These are phyloP conservation scores for Tinospora cordifolia DNA, from an alignment of 164 flowering plant species.

Conservation along the genomic window DNA sequence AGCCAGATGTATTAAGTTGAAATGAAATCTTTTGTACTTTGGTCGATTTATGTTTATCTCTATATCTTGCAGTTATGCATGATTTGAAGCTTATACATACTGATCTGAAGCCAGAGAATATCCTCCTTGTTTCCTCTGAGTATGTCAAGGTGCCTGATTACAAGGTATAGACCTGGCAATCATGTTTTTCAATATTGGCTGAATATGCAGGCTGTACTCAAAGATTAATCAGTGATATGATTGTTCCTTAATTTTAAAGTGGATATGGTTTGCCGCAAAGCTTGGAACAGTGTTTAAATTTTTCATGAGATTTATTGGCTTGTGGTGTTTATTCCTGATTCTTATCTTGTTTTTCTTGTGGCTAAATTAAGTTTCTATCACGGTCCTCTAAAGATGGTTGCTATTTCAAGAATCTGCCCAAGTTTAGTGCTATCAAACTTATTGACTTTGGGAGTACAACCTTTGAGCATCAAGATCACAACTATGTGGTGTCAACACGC, in stretches of 20 bases:
- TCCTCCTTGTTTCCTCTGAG: constrained; percentile 81
- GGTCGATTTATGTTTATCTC: constrained; percentile 4
- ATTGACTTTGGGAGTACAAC: constrained; percentile 96
- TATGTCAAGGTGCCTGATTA: constrained; percentile 76
- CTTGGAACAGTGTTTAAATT: background rate
- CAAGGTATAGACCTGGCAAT: constrained; percentile 42
- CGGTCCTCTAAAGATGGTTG: constrained; percentile 60
- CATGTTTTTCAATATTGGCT: background rate
- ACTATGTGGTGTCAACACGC: constrained; percentile 68
- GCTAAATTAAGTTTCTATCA: constrained; percentile 39
- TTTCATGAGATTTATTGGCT: background rate
- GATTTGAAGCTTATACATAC: constrained; percentile 84
- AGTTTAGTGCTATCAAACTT: constrained; percentile 81
- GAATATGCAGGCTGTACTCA: too few species aligned
- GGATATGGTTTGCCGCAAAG: background rate
- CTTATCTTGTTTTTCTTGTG: constrained; percentile 1
- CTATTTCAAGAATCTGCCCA: constrained; percentile 70
- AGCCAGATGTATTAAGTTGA: background rate
- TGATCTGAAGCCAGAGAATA: constrained; percentile 91
- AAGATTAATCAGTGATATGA: background rate
- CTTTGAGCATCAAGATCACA: constrained; percentile 81
- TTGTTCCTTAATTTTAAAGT: background rate
- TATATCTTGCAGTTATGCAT: constrained; percentile 75
- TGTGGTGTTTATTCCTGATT: background rate
- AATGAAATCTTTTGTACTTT: background rate